Evolutionary conservation across 805 yeast species (phyloP), one percentile per base, ranked within the genome.

Genomic region (Myxozyma vanderwaltii): DNA sequence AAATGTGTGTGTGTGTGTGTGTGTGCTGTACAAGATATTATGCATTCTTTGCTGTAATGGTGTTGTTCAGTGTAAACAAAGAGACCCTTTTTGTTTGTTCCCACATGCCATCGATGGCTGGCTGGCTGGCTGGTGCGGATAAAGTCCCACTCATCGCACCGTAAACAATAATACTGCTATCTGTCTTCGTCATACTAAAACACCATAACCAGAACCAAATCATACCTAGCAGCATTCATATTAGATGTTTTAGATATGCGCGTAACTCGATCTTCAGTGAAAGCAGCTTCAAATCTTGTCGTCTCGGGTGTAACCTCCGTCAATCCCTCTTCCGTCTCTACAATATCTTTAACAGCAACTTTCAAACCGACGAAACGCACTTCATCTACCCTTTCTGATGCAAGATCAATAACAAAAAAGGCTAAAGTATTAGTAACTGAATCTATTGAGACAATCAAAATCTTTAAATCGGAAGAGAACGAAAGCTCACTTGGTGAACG

Each of bases 241-340:
- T 6, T 15, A 15, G 4, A 1, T 3, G 33, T 35, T 2, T 38
- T n/a, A 44, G 4, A 13, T n/a, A 47, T 47, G 51, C 27, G 51
- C n/a, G 51, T 47, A 17, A 47, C 51, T 23, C 39, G 51, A 27
- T 47, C 51, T 10, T 19, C 39, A n/a, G 40, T 27, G 3, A 13
- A 24, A 17, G 40, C 40, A 10, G 51, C 51, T 33, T 21, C 35
- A 23, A 29, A 29, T 33, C 8, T 29, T 3, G 27, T 33, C 2
- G 40, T 10, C 26, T 29, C 40, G 6, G 24, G 17, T n/a, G 8
- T 47, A 2, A 12, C 35, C 38, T 47, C 51, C 4, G 19, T 35
- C 15, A 47, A 26, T 23, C 15, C 29, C 3, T 19, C 51, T 5
- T 3, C 40, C 15, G 48, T 8, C 21, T 29, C 51, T 17, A 27